phyloP scores from a whole-genome alignment of 2,329 filamentous ascomycete species.

The Pseudopyricularia cyperi region DNA sequence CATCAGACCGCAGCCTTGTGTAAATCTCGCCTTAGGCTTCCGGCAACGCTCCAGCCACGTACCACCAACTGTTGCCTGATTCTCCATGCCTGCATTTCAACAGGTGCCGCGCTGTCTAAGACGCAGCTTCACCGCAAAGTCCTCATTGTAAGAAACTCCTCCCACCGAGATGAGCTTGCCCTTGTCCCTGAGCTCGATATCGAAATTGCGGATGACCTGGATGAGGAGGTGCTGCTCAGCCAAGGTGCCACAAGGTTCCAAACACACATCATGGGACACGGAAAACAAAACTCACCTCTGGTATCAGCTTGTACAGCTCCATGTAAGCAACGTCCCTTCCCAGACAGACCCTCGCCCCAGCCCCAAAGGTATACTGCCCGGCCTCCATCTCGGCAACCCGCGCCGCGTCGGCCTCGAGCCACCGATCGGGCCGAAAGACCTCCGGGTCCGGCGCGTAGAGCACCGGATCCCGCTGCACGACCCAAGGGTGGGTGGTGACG shows the following conservation, averaged over 20 bases:
- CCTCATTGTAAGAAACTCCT: background rate
- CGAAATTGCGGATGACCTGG: background rate
- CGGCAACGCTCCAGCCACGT: too few relatives aligned
- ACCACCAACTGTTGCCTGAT: too few relatives aligned
- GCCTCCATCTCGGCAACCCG: background rate
- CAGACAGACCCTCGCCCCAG: conserved; percentile 22
- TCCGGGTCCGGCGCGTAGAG: conserved; percentile 1
- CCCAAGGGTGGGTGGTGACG: conserved; percentile 7
- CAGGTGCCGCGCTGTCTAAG: background rate
- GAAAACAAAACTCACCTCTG: conserved; percentile 19
- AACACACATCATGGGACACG: background rate
- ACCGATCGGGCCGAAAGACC: background rate
- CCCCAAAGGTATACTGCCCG: conserved; percentile 22
- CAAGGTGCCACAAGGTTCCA: background rate
- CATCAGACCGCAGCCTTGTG: too few relatives aligned
- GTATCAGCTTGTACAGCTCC: conserved; percentile 26
- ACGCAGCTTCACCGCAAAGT: background rate
- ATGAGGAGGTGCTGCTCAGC: background rate
- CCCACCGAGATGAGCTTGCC: background rate
- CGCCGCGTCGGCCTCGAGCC: background rate
- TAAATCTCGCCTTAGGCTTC: too few relatives aligned
- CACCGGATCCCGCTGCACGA: conserved; percentile 4
- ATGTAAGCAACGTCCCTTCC: conserved; percentile 27
- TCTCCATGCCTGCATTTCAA: background rate
- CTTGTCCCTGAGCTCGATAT: background rate